Evolutionary conservation across 2,329 filamentous ascomycete genomes (phyloP).

Genomic region (Pezicula neosporulosa): DNA sequence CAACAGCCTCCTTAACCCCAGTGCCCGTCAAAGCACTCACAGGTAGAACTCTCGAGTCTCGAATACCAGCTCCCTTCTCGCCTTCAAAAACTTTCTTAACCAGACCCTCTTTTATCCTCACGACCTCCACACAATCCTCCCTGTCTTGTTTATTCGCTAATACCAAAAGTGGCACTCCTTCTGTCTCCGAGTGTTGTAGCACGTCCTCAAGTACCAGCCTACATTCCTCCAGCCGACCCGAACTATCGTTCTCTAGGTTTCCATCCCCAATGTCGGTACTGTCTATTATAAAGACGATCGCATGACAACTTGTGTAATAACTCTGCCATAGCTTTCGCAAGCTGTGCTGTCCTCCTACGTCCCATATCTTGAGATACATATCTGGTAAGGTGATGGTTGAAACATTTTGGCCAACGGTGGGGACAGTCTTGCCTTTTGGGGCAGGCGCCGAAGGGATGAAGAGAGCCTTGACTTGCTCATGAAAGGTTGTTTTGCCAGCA

Average conservation of each 20-base stretch:
- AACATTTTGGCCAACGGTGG: constrained; percentile 96
- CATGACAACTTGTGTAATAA: constrained; percentile 92
- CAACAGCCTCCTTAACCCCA: constrained; percentile 91
- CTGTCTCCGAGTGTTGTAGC: constrained; percentile 79
- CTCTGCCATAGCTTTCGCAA: constrained; percentile 91
- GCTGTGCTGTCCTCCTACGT: constrained; percentile 89
- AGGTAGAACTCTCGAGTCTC: constrained; percentile 87
- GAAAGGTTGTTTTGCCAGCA: constrained; percentile 96
- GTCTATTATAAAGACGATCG: constrained; percentile 97
- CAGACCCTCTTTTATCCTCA: constrained; percentile 93
- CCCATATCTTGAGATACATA: constrained; percentile 98
- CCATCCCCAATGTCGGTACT: constrained; percentile 90
- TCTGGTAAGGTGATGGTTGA: constrained; percentile 85
- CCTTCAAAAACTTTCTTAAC: constrained; percentile 96
- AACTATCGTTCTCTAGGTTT: constrained; percentile 33
- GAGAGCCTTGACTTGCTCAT: constrained; percentile 91
- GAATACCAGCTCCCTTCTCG: constrained; percentile 78
- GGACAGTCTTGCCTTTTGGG: constrained; percentile 80
- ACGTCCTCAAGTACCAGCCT: constrained; percentile 86
- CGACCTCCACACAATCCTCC: constrained; percentile 96
- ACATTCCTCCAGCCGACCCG: constrained; percentile 78
- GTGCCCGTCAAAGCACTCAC: constrained; percentile 86
- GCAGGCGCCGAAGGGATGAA: constrained; percentile 62
- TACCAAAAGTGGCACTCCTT: constrained; percentile 87
- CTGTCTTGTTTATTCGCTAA: constrained; percentile 97